Evolutionary conservation across 1,139 yeast genomes (phyloP), one percentile per base, ranked within the genome.

Genomic region (Scheffersomyces lignicola): DNA sequence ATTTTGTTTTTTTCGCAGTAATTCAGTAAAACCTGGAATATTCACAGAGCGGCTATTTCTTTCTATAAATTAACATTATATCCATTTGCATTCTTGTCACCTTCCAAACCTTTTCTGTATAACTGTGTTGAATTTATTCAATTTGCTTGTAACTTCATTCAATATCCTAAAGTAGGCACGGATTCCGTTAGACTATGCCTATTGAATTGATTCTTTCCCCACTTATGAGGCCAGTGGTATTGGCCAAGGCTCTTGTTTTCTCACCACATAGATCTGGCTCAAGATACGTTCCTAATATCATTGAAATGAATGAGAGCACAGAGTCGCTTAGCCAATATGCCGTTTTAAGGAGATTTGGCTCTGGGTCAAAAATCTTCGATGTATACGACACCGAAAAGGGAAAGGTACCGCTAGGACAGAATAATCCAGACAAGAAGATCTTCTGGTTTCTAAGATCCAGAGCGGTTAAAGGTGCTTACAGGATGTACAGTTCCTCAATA

Each of bases 391-490:
- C 63, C 20, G 64, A 73, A 8, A 48, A 58, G 13, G 62, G 64
- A 3, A 58, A 63, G 23, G 47, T 53, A 4, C 59, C 63, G 4
- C 41, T 57, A 35, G 75, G 75, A 3, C 60, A 73, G 5, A 48
- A 56, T 5, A 62, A 69, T 32, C 66, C 69, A 10, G 51, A 53
- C 5, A 60, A 72, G 30, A 56, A 72, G 20, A 47, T 76, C 10
- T 77, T 71, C 47, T 71, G 76, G 69, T 73, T 76, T 58, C 65
- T 65, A 11, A 65, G 83, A 42, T 77, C 83, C 7, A 62, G 83
- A 42, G 82, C 83, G 4, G 83, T 78, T 30, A 78, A 78, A 52
- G 83, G 84, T 31, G 80, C 81, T 2, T 78, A 78, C 55, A 76
- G 69, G 48, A 69, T 78, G 76, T 78, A 63, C 45, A 68, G 75